Evolutionary conservation across 139 green algal genomes (phyloP), one percentile per base, ranked within the genome.

Genomic region (Monoraphidium neglectum): DNA sequence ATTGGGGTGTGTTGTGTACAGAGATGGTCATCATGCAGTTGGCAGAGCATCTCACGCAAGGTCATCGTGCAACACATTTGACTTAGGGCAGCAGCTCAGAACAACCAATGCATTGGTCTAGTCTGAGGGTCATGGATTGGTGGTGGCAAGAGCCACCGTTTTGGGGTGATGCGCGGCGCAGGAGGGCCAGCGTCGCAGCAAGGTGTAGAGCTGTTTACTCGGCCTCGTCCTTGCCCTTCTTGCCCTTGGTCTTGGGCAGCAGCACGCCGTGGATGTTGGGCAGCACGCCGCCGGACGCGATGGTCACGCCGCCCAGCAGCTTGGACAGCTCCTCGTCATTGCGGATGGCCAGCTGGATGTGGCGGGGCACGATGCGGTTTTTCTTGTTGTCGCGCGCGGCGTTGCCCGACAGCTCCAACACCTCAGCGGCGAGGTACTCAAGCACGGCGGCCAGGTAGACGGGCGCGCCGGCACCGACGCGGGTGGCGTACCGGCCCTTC

Each of bases 331-430:
- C 92, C 82, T 95, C 90, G 59, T 96, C 90, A 74, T 95, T 96
- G 69, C 89, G 83, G 49, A 96, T 87, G 30, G 91, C 93, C 56
- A 96, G 86, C 88, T 97, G 93, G 80, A 97, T 95, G 83, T 96
- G 90, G 56, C 90, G 74, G 12, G 90, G 87, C 2, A 89, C 74
- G 66, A 97, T 95, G 67, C 91, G 86, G 43, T 85, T 93, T 87
- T 96, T 96, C 90, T 97, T 97, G 88, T 96, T 97, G 87, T 97
- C 92, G 46, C 92, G 83, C 53, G 92, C 86, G 54, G 93, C 93
- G 77, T 96, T 97, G 74, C 93, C 92, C 33, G 89, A 88, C 68
- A 96, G 85, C 86, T 97, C 93, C 21, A 95, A 83, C 36, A 95
- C 84, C 81, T 94, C 85, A 47, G 85, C 85, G 38, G 75, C 75